These are phyloP conservation scores for Dryadomyces sulphureus DNA, from an alignment of 2,329 filamentous ascomycete species.

Conservation along the genomic window DNA sequence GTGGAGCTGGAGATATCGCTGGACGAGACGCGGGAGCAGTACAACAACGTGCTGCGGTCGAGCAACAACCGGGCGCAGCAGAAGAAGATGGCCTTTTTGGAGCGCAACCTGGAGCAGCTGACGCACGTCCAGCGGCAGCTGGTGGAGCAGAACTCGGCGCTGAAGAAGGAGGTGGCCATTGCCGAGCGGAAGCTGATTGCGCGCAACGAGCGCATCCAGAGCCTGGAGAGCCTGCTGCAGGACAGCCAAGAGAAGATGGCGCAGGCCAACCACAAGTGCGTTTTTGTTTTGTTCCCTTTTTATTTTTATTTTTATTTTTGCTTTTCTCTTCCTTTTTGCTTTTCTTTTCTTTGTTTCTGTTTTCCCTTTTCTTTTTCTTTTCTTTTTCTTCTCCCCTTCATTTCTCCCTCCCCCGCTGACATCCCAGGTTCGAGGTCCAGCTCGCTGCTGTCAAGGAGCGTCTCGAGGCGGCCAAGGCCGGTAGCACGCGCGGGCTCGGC, in stretches of 20 bases:
- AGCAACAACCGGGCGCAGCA: slow-evolving; percentile 98
- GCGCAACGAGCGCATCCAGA: slow-evolving; percentile 91
- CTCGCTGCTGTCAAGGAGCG: slow-evolving; percentile 95
- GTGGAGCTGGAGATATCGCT: slow-evolving; percentile 96
- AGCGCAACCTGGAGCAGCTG: slow-evolving; percentile 93
- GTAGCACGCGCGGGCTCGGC: slow-evolving; percentile 72
- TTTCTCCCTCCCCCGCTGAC: background rate
- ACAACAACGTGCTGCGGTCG: slow-evolving; percentile 92
- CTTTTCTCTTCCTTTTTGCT: background rate
- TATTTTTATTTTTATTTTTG: slow-evolving; percentile 12
- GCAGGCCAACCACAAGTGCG: slow-evolving; percentile 90
- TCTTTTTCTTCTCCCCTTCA: slow-evolving; percentile 13
- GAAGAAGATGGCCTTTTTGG: slow-evolving; percentile 99
- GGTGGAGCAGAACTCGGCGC: slow-evolving; percentile 88
- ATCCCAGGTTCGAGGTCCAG: slow-evolving; percentile 79
- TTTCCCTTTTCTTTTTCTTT: slow-evolving; percentile 1
- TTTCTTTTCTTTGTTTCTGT: too few species aligned
- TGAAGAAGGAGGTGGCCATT: slow-evolving; percentile 99
- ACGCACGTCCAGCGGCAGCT: slow-evolving; percentile 95
- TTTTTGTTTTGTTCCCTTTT: slow-evolving; percentile 10
- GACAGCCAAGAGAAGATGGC: slow-evolving; percentile 98
- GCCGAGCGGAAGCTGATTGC: slow-evolving; percentile 95
- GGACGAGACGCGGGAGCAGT: slow-evolving; percentile 95
- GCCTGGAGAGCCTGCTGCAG: slow-evolving; percentile 78
- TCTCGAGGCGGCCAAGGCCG: slow-evolving; percentile 84